Evolutionary conservation across 805 yeast species (phyloP), one percentile per base, ranked within the genome.

Genomic region (Ogataea zsoltii): DNA sequence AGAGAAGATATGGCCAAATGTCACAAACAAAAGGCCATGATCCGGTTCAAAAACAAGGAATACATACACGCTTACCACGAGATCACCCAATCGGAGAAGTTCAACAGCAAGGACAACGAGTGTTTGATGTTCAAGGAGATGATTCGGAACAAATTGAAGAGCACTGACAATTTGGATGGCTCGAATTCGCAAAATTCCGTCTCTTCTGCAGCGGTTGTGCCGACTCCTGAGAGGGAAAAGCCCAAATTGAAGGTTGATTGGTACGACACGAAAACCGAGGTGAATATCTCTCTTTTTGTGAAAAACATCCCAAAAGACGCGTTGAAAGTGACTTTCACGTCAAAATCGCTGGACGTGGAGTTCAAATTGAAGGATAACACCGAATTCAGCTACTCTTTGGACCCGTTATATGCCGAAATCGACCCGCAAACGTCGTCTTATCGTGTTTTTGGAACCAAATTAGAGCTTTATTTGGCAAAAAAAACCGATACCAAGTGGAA

Each of bases 271-370:
- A 56, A 68, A 9, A 68, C 68, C 0, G 61, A 63, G 3, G 78
- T 90, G 12, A 81, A 83, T 0, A 70, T 91, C 23, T 80, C 92
- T 2, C 66, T 92, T 6, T 92, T 84, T 58, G 80, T 88, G 38
- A 82, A 85, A 49, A 76, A 76, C 33, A 76, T 88, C 14, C 82
- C 84, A 7, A 60, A 71, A 36, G 80, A 77, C 4, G 62, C 72
- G 2, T 57, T 74, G 14, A 61, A 66, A 7, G 70, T 82, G 4
- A 66, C 70, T 0, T 71, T 78, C 46, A 49, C 57, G 1, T 39
- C 61, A 9, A 58, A 54, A 2, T 63, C 76, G 0, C 60, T 82
- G 2, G 44, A 57, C 12, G 71, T 76, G 38, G 57, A 68, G 31
- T 82, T 82, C 58, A 77, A 79, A 45, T 72, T 72, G 33, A 68